Base-by-base conservation (phyloP, 2,329 filamentous ascomycete genomes). In the Stylonectria norvegica region DNA sequence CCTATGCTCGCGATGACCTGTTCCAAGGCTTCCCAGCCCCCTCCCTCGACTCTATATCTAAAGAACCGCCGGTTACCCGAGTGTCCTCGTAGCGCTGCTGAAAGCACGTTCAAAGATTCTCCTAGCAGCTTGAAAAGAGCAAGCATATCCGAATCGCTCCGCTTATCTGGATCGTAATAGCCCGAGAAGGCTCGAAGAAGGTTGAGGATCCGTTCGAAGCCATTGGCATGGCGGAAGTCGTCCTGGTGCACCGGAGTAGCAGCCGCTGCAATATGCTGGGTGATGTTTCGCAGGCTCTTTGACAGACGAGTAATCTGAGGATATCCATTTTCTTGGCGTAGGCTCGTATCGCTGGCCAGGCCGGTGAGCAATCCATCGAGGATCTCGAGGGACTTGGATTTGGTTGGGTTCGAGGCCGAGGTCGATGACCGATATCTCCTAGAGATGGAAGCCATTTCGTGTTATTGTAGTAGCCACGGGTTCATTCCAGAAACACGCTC, bases 61-160 rank as follows among this genome's bases (percentile, higher is more conserved):
- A 97, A 97, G 68, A 91, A 96, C 53, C 86, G 80, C 57, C 84
- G 79, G 65, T 97, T 98, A 15, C 90, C 91, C 33, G 84, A 75
- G 63, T 97, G 89, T 32, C 81, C 81, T 38, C 81, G 78, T 50
- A 98, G 76, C 11, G 82, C 81, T 34, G 85, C 83, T 1, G 86
- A 83, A 19, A 97, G 68, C 11, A 93, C 79, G 20, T 80, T 80
- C 27, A 93, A 70, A n/a, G 85, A 75, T 7, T 76, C 76, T 56
- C 89, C 79, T 14, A 95, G 69, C 14, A 91, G 69, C 44, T 78
- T 75, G 56, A 89, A 86, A 42, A 87, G 70, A 31, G 73, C 72
- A 41, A 72, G 68, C 60, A 83, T 86, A 45, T 88, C 81, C 32
- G 78, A 68, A 27, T 79, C 66, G 36, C 67, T 76, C 57, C 76